Evolutionary conservation across 169 alveolate species (phyloP).

Genomic region (Babesia bigemina): DNA sequence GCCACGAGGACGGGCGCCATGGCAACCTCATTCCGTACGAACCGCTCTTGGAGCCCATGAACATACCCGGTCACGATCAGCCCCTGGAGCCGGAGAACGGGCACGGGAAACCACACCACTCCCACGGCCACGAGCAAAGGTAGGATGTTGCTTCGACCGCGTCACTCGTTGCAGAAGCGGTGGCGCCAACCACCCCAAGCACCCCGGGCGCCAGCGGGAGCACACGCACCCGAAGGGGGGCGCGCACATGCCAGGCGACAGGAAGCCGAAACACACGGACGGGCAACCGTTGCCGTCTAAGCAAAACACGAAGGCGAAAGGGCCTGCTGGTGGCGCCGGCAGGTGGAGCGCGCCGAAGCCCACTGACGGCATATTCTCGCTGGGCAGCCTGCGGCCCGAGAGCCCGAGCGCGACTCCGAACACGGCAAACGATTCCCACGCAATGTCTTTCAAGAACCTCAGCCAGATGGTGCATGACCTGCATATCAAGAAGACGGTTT

Average conservation of each 20-base stretch:
- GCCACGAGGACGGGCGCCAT: slow-evolving; percentile 5
- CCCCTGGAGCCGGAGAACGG: slow-evolving; percentile 1
- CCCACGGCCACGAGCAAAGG: neutral
- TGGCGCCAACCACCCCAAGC: neutral
- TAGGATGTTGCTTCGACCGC: neutral
- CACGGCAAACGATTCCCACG: neutral
- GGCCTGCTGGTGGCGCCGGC: neutral
- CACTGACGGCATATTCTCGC: slow-evolving; percentile 58
- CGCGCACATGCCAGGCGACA: neutral
- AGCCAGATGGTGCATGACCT: slow-evolving; percentile 47
- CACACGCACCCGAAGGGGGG: neutral
- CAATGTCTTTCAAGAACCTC: slow-evolving; percentile 37
- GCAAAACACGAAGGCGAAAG: slow-evolving; percentile 5
- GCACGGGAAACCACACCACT: neutral
- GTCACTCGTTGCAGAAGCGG: neutral
- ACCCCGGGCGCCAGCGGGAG: neutral
- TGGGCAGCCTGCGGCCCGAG: slow-evolving; percentile 38
- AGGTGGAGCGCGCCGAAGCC: slow-evolving; percentile 23
- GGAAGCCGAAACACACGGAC: neutral
- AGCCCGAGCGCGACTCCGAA: neutral
- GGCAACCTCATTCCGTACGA: slow-evolving; percentile 25
- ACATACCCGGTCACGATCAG: slow-evolving; percentile 8
- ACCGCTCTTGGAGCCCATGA: slow-evolving; percentile 13
- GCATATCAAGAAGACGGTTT: slow-evolving; percentile 22
- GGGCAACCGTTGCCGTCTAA: neutral